Percentiles rank a stretch among this genome's conserved stretches.
Evolutionary conservation across 78 protist genomes (phyloP).

Genomic region (Mantamonas sphyraenae): DNA sequence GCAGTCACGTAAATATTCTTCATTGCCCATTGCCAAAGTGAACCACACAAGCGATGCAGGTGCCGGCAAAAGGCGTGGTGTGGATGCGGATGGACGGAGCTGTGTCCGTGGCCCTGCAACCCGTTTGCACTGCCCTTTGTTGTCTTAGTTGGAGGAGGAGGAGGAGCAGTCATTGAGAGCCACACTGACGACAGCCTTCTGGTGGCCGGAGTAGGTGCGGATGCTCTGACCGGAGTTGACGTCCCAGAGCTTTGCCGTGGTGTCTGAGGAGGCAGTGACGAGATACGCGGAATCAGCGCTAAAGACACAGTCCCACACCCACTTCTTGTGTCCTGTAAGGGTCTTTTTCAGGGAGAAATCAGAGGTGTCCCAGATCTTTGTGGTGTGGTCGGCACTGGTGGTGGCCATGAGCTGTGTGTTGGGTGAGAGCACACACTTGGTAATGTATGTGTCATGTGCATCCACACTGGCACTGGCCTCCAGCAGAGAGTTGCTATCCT

Average conservation of each 20-base stretch:
- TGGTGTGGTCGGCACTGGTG: conserved; percentile 81
- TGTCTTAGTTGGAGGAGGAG: not conserved
- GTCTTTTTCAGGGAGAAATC: conserved; percentile 39
- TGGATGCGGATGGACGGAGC: no score
- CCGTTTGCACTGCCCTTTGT: no score
- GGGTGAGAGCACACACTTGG: conserved; percentile 65
- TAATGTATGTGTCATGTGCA: conserved; percentile 68
- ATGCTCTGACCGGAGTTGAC: conserved; percentile 64
- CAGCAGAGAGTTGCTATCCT: not conserved
- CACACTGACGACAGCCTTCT: conserved; percentile 64
- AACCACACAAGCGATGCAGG: not conserved
- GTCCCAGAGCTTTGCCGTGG: conserved; percentile 85
- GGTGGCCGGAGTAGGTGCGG: conserved; percentile 73
- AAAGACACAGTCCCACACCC: conserved; percentile 98
- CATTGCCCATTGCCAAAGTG: no score
- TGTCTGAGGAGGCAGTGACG: conserved; percentile 81
- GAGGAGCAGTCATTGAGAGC: conserved; percentile 58
- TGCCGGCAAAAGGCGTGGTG: no score
- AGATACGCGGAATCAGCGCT: conserved; percentile 85
- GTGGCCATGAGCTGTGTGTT: conserved; percentile 81
- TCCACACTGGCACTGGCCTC: not conserved
- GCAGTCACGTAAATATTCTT: no score
- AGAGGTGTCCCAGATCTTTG: conserved; percentile 60
- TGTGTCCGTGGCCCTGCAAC: no score
- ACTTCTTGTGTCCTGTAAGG: conserved; percentile 75